Percentiles rank a stretch among this genome's conserved stretches.
Evolutionary conservation across 768 basidiomycete genomes (phyloP).

Genomic region (Serendipita vermifera): DNA sequence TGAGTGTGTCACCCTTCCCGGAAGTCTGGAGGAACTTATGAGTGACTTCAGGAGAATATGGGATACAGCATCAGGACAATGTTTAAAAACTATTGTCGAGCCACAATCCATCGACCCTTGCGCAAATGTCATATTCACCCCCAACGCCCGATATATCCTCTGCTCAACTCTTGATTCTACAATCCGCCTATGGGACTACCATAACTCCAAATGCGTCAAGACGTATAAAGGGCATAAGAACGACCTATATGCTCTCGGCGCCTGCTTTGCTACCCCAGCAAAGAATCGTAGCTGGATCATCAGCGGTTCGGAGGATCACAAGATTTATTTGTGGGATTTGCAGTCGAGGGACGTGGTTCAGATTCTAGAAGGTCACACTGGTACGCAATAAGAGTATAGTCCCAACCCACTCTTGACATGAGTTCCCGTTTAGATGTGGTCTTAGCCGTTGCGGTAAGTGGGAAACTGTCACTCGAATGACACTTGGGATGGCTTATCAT

Average conservation of each 20-base stretch:
- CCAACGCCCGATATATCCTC: constrained; percentile 81
- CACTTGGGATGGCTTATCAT: neutral
- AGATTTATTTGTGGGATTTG: constrained; percentile 81
- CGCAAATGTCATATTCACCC: constrained; percentile 82
- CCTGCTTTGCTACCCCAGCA: constrained; percentile 42
- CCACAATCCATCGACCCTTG: constrained; percentile 73
- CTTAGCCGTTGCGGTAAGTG: constrained; percentile 52
- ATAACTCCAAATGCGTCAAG: constrained; percentile 81
- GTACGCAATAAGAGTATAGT: constrained; percentile 27
- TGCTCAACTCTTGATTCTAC: constrained; percentile 91
- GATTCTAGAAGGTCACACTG: constrained; percentile 65
- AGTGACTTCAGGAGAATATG: constrained; percentile 65
- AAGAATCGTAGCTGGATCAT: constrained; percentile 52
- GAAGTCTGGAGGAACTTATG: neutral
- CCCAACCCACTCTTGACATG: constrained; percentile 15
- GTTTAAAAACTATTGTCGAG: constrained; percentile 95
- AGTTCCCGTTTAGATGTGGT: constrained; percentile 42
- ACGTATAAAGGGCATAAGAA: constrained; percentile 82
- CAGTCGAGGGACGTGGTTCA: constrained; percentile 69
- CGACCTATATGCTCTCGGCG: constrained; percentile 66
- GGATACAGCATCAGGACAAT: constrained; percentile 96
- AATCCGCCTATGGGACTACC: constrained; percentile 88
- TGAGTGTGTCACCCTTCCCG: constrained; percentile 29
- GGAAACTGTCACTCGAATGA: constrained; percentile 15
- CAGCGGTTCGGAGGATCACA: constrained; percentile 82